Base-by-base conservation (phyloP, 2,329 filamentous ascomycete species). In the Ilyonectria sp. region DNA sequence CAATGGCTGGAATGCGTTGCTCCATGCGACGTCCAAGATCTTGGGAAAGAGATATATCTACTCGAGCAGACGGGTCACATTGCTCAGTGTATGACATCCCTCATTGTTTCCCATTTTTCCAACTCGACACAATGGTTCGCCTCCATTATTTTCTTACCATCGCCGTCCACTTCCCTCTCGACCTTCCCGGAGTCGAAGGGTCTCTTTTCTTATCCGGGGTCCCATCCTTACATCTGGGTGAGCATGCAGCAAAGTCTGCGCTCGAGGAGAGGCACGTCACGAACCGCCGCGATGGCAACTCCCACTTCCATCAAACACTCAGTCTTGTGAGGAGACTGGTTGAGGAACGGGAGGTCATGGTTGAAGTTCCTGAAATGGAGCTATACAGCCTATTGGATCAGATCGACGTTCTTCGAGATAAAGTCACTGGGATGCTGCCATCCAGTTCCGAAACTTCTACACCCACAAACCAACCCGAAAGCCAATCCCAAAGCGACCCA, bases 1-100 rank as follows among this genome's bases (percentile, higher is more conserved):
- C 63, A 54, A 70, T 73, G 55, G 11, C 67, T 76, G 79, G 79
- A 79, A 80, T 79, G 79, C 66, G 75, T 78, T 77, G 75, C 78
- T 79, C 75, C 74, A 50, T 68, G 65, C 73, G 69, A 78, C 78
- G 46, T 31, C 37, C 52, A 60, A 21, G 17, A 47, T 29, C 35
- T 47, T 49, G 59, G 55, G 40, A 47, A 61, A 60, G 26, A 63
- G 63, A 73, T 76, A 77, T 72, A 72, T 72, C 50, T 66, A 47
- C 50, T 53, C 52, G 65, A 56, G 29, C 47, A 31, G 56, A 59
- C 49, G 11, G 35, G 35, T 35, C n/a, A 43, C 31, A 54, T 55
- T 57, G 15, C 4, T 33, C 33, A 29, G 21, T 49, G 26, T n/a
- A 35, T 47, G 54, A 61, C 44, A 65, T 47, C 10, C 40, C 37